Conservation (phyloP, 73 alveolate genomes). For the Tetrahymena borealis region DNA sequence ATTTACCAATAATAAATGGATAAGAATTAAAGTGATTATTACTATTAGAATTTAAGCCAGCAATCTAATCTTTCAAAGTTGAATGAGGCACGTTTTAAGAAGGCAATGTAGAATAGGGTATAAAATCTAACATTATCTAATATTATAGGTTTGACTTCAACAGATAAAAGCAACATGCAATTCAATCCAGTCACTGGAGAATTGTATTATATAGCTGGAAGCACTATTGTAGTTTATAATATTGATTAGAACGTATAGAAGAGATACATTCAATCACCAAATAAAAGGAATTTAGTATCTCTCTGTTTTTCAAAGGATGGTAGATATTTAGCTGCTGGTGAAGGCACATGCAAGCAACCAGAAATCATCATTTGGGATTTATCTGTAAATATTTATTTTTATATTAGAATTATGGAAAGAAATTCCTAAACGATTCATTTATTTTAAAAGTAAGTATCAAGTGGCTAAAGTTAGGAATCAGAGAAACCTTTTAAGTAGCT, state of each 20-base stretch:
- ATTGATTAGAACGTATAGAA: background rate
- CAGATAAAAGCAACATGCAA: background rate
- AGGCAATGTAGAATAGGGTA: background rate
- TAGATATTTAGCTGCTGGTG: background rate
- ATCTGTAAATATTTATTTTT: background rate
- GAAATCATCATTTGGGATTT: background rate
- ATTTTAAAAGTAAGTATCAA: background rate
- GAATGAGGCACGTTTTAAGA: background rate
- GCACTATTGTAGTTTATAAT: background rate
- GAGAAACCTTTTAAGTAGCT: slow-evolving; percentile 15
- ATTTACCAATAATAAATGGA: background rate
- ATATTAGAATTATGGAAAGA: background rate
- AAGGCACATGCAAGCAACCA: background rate
- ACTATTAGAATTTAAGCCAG: background rate
- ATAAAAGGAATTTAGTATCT: background rate
- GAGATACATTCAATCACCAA: background rate
- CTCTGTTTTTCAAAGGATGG: background rate
- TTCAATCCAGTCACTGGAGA: background rate
- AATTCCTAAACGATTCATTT: background rate
- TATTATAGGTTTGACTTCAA: background rate
- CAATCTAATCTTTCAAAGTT: background rate
- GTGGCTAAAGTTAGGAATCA: background rate
- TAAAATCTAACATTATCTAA: background rate
- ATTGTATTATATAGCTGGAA: background rate
- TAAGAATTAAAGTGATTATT: background rate